These are phyloP conservation scores for Apiotrichum domesticum DNA, from an alignment of 1,284 basidiomycete species.

Conservation along the genomic window DNA sequence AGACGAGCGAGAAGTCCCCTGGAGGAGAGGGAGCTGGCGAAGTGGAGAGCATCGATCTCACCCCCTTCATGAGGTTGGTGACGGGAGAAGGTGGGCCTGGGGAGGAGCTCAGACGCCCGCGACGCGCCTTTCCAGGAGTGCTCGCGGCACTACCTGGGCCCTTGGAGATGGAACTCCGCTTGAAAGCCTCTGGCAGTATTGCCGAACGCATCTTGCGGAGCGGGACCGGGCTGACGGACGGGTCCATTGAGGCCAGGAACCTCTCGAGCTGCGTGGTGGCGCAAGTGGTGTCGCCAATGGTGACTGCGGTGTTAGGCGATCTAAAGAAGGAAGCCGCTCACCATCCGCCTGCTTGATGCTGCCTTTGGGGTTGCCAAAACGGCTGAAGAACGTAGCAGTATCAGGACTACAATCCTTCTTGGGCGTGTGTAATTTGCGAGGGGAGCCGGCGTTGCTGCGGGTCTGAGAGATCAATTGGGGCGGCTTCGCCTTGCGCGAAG, in stretches of 20 bases:
- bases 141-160: not conserved
- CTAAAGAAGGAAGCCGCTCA: not conserved
- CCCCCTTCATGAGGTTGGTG: conserved; percentile 30
- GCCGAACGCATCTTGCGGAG: conserved; percentile 25
- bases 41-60: conserved; percentile 38
- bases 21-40: not conserved
- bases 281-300: conserved; percentile 26
- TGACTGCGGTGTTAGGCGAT: conserved; percentile 12
- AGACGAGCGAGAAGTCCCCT: too few species aligned
- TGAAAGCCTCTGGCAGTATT: conserved; percentile 15
- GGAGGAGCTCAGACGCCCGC: not conserved
- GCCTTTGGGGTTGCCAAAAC: conserved; percentile 1
- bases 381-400: conserved; percentile 6
- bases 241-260: conserved; percentile 23
- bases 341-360: not conserved
- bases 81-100: not conserved
- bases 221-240: conserved; percentile 27
- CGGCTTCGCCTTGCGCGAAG: not conserved
- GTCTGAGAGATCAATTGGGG: not conserved
- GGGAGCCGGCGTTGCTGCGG: too few species aligned
- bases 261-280: conserved; percentile 33
- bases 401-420: conserved; percentile 4
- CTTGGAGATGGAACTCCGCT: not conserved
- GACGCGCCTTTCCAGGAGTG: not conserved
- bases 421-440: too few species aligned